A percentile compares a stretch with the other conserved stretches of the same genome.
Conservation (phyloP, 2,329 filamentous ascomycete genomes). For the Sordariomycetes sp. region DNA sequence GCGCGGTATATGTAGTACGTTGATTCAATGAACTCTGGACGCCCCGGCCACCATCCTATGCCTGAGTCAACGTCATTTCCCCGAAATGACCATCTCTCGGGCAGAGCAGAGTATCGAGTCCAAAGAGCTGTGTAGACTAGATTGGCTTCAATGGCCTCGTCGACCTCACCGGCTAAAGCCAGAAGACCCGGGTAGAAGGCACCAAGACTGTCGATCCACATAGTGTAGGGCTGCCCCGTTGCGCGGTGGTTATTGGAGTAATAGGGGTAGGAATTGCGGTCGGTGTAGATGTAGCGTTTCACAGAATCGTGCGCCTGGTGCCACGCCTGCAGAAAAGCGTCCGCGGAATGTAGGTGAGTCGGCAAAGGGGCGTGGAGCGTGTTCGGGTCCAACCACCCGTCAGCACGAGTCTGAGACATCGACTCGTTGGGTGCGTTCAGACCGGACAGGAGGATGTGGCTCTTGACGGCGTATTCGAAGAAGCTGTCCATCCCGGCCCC, state of each 20-base stretch:
- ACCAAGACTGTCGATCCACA: constrained; percentile 93
- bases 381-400: constrained; percentile 51
- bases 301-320: constrained; percentile 78
- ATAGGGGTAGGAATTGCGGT: constrained; percentile 70
- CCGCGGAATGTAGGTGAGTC: constrained; percentile 59
- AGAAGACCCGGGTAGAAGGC: constrained; percentile 92
- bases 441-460: constrained; percentile 80
- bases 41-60: constrained; percentile 88
- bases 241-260: constrained; percentile 84
- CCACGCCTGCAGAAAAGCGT: constrained; percentile 76
- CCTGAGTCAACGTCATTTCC: constrained; percentile 79
- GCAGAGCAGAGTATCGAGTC: constrained; percentile 88
- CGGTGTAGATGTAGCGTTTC: constrained; percentile 82
- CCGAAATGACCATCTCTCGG: constrained; percentile 85
- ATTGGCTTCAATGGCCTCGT: constrained; percentile 85
- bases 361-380: constrained; percentile 49
- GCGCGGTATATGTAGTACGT: constrained; percentile 94
- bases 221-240: constrained; percentile 79
- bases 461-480: constrained; percentile 96
- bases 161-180: constrained; percentile 75
- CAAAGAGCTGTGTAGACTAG: constrained; percentile 87
- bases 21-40: constrained; percentile 94
- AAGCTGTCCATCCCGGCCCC: constrained; percentile 97
- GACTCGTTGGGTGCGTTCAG: constrained; percentile 52
- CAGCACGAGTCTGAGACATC: constrained; percentile 26